These are phyloP conservation scores for Zygosaccharomyces gambellarensis DNA, from an alignment of 805 yeast genomes.

Conservation along the genomic window DNA sequence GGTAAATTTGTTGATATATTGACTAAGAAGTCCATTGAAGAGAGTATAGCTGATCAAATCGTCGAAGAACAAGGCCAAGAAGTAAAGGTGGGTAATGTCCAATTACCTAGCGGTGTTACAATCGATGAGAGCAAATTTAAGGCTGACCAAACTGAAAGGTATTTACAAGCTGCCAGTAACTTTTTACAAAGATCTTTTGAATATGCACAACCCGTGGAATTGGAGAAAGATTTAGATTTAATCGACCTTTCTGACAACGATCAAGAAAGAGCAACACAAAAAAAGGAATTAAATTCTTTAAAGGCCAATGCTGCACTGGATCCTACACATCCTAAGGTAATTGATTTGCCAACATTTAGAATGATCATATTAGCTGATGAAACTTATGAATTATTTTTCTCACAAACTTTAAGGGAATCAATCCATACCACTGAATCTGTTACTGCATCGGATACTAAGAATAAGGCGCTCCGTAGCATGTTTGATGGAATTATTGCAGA, in stretches of 20 bases:
- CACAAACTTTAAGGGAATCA: slow-evolving; percentile 59
- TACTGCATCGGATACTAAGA: slow-evolving; percentile 40
- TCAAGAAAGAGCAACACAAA: slow-evolving; percentile 22
- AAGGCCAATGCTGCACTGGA: slow-evolving; percentile 77
- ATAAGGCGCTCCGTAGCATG: slow-evolving; percentile 71
- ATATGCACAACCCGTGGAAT: slow-evolving; percentile 70
- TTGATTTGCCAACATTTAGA: slow-evolving; percentile 82
- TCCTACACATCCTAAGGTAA: slow-evolving; percentile 68
- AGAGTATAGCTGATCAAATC: slow-evolving; percentile 61
- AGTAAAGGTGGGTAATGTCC: slow-evolving; percentile 38
- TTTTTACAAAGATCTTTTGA: slow-evolving; percentile 86
- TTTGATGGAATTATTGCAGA: slow-evolving; percentile 89
- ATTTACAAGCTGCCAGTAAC: slow-evolving; percentile 78
- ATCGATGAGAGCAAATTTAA: slow-evolving; percentile 61
- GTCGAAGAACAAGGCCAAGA: slow-evolving; percentile 32
- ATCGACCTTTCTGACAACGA: slow-evolving; percentile 42
- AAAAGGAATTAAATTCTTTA: slow-evolving; percentile 33
- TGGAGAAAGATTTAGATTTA: slow-evolving; percentile 36
- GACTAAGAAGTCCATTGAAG: slow-evolving; percentile 59
- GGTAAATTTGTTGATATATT: slow-evolving; percentile 58
- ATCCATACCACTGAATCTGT: slow-evolving; percentile 60
- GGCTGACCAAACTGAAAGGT: slow-evolving; percentile 67
- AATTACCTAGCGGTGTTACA: slow-evolving; percentile 53
- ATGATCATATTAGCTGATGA: slow-evolving; percentile 95
- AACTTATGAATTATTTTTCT: slow-evolving; percentile 80